These are phyloP conservation scores for Quercus phellos DNA, from an alignment of 331 rosid species.

Conservation along the genomic window DNA sequence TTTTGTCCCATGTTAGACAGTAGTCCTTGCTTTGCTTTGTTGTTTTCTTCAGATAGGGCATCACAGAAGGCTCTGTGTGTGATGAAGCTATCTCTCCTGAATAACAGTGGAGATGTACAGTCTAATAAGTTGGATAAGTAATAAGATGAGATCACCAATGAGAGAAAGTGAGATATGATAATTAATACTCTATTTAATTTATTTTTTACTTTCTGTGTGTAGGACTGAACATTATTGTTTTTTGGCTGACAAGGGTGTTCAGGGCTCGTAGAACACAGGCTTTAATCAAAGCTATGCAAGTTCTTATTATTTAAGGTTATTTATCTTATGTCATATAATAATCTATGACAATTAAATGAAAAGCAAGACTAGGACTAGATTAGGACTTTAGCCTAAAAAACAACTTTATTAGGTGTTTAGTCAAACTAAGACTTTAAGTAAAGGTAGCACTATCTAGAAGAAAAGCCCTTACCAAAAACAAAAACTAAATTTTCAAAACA, in stretches of 20 bases:
- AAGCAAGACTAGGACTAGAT: background rate
- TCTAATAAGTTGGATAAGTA: too few relatives aligned
- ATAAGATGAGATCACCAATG: too few relatives aligned
- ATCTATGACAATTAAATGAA: background rate
- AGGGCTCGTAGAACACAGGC: too few relatives aligned
- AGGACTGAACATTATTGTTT: too few relatives aligned
- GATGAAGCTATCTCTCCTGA: constrained; percentile 91
- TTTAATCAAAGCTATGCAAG: background rate
- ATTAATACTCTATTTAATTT: background rate
- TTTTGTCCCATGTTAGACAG: constrained; percentile 28
- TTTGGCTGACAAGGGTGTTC: too few relatives aligned
- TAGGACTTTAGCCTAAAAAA: background rate
- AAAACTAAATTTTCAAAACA: background rate
- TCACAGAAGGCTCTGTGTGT: constrained; percentile 96
- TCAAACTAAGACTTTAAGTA: background rate
- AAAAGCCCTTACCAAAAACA: background rate
- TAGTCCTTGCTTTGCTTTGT: constrained; percentile 38
- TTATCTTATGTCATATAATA: background rate
- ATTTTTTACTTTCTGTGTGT: background rate
- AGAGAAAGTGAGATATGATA: background rate
- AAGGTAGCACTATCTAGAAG: background rate
- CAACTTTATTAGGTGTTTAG: background rate
- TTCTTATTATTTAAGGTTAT: background rate
- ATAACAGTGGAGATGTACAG: background rate
- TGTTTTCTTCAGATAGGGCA: constrained; percentile 73